phyloP scores from a whole-genome alignment of 1,284 basidiomycete species.

The Cerrena zonata region DNA sequence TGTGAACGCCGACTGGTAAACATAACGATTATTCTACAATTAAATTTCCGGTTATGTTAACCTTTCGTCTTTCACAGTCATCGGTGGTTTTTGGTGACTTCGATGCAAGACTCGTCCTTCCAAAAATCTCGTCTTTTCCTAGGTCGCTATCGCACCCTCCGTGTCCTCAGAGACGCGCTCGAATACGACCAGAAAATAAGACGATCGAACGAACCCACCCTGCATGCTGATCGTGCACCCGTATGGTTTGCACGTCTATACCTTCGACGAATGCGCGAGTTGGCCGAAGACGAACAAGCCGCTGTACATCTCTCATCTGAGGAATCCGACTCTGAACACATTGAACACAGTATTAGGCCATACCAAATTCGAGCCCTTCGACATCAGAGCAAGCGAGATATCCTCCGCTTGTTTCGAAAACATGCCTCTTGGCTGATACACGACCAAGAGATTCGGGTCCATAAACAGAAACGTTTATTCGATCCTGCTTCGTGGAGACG shows the following conservation, averaged over 20 bases:
- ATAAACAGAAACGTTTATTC: constrained; percentile 26
- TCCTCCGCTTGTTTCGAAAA: constrained; percentile 39
- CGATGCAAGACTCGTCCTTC: not conserved
- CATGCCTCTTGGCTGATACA: constrained; percentile 50
- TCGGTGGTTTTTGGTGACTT: not conserved
- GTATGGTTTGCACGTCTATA: not conserved
- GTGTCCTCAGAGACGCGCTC: constrained; percentile 25
- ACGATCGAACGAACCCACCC: not conserved
- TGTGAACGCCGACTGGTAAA: not conserved
- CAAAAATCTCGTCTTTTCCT: constrained; percentile 30
- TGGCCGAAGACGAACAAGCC: constrained; percentile 10
- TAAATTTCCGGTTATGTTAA: no score
- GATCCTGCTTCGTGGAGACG: constrained; percentile 38
- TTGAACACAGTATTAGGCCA: not conserved
- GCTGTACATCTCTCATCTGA: constrained; percentile 1
- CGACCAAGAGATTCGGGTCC: constrained; percentile 28
- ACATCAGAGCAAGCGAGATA: constrained; percentile 39
- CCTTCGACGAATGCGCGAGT: constrained; percentile 3
- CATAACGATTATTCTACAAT: not conserved
- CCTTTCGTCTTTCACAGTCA: not conserved
- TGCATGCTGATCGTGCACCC: not conserved
- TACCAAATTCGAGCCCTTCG: constrained; percentile 30
- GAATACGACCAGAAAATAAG: constrained; percentile 22
- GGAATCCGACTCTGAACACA: not conserved
- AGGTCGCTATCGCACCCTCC: constrained; percentile 25